Evolutionary conservation across 2,329 filamentous ascomycete species (phyloP).

Genomic region (Monosporascus sp.): DNA sequence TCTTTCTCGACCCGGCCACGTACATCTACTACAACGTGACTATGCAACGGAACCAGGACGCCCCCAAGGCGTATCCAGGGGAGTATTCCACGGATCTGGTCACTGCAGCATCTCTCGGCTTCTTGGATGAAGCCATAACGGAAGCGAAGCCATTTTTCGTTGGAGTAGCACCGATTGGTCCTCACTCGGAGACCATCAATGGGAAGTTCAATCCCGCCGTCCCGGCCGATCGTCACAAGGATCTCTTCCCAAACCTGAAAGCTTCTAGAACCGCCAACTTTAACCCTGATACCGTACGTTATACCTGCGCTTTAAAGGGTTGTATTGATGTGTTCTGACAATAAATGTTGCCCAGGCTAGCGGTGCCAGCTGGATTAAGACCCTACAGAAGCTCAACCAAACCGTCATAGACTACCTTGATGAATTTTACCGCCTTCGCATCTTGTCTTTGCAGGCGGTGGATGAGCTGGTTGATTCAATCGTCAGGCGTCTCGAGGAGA

Average conservation of each 20-base stretch:
- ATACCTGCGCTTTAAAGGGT: conserved; percentile 28
- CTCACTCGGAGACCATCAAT: conserved; percentile 51
- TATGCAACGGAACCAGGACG: conserved; percentile 3
- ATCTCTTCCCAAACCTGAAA: conserved; percentile 53
- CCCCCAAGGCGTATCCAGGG: neutral
- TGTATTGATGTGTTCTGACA: no score
- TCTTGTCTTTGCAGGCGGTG: conserved; percentile 46
- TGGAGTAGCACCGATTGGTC: conserved; percentile 56
- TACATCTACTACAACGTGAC: conserved; percentile 6
- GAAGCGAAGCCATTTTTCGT: conserved; percentile 58
- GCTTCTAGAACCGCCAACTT: conserved; percentile 59
- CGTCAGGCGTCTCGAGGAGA: conserved; percentile 33
- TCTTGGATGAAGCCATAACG: conserved; percentile 53
- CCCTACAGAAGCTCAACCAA: conserved; percentile 38
- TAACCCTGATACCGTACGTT: conserved; percentile 46
- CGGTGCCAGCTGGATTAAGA: conserved; percentile 37
- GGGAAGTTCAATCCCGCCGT: conserved; percentile 34
- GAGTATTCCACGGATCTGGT: conserved; percentile 46
- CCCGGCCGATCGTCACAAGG: conserved; percentile 52
- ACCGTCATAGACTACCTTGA: conserved; percentile 46
- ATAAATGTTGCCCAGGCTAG: neutral
- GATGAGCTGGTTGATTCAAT: conserved; percentile 48
- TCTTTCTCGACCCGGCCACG: neutral
- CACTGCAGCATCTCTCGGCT: conserved; percentile 48
- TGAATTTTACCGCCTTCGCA: conserved; percentile 43